Percentiles rank a stretch among this genome's conserved stretches.
These are phyloP conservation scores for Colletotrichum melonis DNA, from an alignment of 2,329 filamentous ascomycete genomes.

Conservation along the genomic window DNA sequence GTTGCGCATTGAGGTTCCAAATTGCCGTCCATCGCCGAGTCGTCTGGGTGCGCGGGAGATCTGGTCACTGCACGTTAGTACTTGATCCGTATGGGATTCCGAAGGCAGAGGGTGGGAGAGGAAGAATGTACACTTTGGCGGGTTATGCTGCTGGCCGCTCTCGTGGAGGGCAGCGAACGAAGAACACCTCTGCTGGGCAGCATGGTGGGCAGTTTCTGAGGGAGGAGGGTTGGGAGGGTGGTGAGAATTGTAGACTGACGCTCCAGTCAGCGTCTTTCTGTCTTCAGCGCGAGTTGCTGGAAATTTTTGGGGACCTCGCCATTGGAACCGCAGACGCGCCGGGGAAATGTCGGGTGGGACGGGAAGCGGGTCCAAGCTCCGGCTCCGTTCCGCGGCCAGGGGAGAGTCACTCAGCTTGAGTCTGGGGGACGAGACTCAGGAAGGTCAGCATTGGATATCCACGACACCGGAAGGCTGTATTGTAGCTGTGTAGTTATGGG, in stretches of 20 bases:
- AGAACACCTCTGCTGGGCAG: slow-evolving; percentile 58
- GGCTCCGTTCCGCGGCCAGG: slow-evolving; percentile 10
- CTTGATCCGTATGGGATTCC: not conserved
- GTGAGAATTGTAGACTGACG: slow-evolving; percentile 26
- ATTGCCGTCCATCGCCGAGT: slow-evolving; percentile 48
- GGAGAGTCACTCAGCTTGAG: not conserved
- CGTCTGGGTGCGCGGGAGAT: slow-evolving; percentile 41
- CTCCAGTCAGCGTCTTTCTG: slow-evolving; percentile 4
- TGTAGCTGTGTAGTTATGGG: not conserved
- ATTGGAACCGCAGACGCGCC: slow-evolving; percentile 36
- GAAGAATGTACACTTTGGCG: slow-evolving; percentile 43
- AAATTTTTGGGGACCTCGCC: slow-evolving; percentile 44
- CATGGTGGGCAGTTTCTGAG: slow-evolving; percentile 47
- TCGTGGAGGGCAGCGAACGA: slow-evolving; percentile 50
- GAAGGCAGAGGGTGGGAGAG: not conserved
- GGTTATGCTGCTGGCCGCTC: slow-evolving; percentile 41
- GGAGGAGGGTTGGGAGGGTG: slow-evolving; percentile 31
- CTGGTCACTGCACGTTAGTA: slow-evolving; percentile 23
- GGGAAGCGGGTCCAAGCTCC: slow-evolving; percentile 28
- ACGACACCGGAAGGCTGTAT: not conserved
- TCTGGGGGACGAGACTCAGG: not conserved
- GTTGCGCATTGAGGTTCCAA: slow-evolving; percentile 44
- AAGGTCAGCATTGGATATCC: slow-evolving; percentile 4
- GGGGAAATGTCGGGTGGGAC: slow-evolving; percentile 49
- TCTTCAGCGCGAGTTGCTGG: slow-evolving; percentile 24